Evolutionary conservation across 768 basidiomycete species (phyloP).

Genomic region (Pleurotus giganteus): DNA sequence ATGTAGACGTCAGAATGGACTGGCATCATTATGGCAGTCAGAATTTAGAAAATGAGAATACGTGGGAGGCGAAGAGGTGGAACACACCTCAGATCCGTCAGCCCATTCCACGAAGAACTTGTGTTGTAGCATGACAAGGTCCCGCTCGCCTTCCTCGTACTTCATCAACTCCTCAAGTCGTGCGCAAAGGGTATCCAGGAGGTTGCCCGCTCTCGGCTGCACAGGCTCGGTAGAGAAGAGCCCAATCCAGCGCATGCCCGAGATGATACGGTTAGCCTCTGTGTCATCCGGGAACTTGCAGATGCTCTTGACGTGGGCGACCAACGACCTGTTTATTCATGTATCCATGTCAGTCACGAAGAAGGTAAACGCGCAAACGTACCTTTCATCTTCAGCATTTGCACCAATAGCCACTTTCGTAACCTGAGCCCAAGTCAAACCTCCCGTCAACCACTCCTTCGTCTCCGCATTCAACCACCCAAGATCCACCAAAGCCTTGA

Average conservation of each 20-base stretch:
- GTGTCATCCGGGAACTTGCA: conserved; percentile 69
- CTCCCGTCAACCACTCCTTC: conserved; percentile 76
- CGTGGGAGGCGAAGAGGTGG: not conserved
- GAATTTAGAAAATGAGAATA: not conserved
- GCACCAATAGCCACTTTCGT: conserved; percentile 75
- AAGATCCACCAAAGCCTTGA: conserved; percentile 80
- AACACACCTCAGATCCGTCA: conserved; percentile 68
- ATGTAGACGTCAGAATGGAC: conserved; percentile 88
- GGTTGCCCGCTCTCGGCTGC: conserved; percentile 62
- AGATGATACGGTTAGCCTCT: conserved; percentile 77
- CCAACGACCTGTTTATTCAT: conserved; percentile 52
- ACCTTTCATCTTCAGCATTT: conserved; percentile 69
- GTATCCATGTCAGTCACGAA: conserved; percentile 1
- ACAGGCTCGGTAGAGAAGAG: conserved; percentile 75
- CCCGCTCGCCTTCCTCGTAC: conserved; percentile 87
- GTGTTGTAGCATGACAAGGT: conserved; percentile 98
- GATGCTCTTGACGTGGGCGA: conserved; percentile 67
- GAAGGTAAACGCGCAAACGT: conserved; percentile 10
- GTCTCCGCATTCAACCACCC: conserved; percentile 79
- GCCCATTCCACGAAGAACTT: conserved; percentile 91
- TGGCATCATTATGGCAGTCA: conserved; percentile 20
- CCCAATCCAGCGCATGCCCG: conserved; percentile 92
- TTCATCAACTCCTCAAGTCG: conserved; percentile 89
- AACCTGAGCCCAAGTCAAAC: conserved; percentile 83
- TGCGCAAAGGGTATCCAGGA: conserved; percentile 92